These are phyloP conservation scores for Magnaporthiopsis incrustans DNA, from an alignment of 2,329 filamentous ascomycete genomes.

Conservation along the genomic window DNA sequence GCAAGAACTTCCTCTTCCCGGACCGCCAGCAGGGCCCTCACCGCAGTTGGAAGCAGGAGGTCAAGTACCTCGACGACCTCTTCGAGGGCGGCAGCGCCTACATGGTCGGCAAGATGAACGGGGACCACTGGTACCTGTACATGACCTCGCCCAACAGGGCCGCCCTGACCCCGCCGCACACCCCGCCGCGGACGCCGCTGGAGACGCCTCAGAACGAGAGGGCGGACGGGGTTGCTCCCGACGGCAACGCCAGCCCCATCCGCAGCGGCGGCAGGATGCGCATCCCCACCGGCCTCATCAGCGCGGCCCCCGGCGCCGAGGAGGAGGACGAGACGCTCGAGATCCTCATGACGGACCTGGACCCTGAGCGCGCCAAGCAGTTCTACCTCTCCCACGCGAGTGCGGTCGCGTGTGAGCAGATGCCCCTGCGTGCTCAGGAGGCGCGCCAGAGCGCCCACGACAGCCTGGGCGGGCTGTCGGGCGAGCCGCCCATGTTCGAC, in stretches of 20 bases:
- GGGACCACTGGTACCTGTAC: conserved; percentile 98
- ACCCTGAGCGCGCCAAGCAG: conserved; percentile 60
- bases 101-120: conserved; percentile 99
- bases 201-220: background rate
- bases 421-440: conserved; percentile 58
- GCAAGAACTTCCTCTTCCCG: conserved; percentile 96
- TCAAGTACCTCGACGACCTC: conserved; percentile 83
- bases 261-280: conserved; percentile 25
- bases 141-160: conserved; percentile 74
- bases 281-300: conserved; percentile 42
- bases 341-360: conserved; percentile 65
- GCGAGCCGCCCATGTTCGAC: conserved; percentile 61
- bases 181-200: conserved; percentile 48
- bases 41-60: conserved; percentile 95
- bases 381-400: conserved; percentile 68
- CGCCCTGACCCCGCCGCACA: conserved; percentile 72
- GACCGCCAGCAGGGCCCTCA: conserved; percentile 91
- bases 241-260: background rate
- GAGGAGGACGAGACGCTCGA: conserved; percentile 67
- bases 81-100: conserved; percentile 93
- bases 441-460: conserved; percentile 52
- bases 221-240: background rate
- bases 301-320: conserved; percentile 26
- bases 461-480: conserved; percentile 48
- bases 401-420: conserved; percentile 78